Conservation (phyloP, 192 early-diverging fungal species). For the Mortierella antarctica region DNA sequence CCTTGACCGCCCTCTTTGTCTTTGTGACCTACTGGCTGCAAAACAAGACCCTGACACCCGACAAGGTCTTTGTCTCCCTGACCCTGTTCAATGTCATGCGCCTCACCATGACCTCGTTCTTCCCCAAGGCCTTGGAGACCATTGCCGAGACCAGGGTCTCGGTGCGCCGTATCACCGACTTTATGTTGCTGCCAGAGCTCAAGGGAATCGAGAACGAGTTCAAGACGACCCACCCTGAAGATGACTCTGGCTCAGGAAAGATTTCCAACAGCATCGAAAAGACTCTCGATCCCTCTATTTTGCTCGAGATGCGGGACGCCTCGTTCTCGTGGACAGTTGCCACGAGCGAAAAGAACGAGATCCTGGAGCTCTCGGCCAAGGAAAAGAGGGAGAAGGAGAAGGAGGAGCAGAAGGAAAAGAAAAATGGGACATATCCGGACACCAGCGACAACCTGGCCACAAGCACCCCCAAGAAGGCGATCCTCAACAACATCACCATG, state of each 20-base stretch:
- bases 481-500: conserved; percentile 52
- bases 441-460: conserved; percentile 2
- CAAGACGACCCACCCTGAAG: conserved; percentile 4
- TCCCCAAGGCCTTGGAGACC: conserved; percentile 57
- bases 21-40: conserved; percentile 55
- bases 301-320: conserved; percentile 45
- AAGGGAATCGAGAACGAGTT: conserved; percentile 42
- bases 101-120: conserved; percentile 55
- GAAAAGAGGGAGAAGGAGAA: conserved; percentile 9
- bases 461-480: conserved; percentile 28
- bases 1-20: conserved; percentile 41
- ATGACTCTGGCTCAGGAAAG: background rate
- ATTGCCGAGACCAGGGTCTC: conserved; percentile 50
- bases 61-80: conserved; percentile 53
- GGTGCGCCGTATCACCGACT: conserved; percentile 51
- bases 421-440: background rate
- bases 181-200: conserved; percentile 52
- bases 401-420: conserved; percentile 3
- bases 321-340: conserved; percentile 47
- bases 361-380: conserved; percentile 31
- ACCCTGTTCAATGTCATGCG: conserved; percentile 56
- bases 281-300: conserved; percentile 4
- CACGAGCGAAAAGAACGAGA: conserved; percentile 28
- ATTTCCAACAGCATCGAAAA: conserved; percentile 1
- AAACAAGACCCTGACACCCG: conserved; percentile 19